A percentile compares a stretch with the other conserved stretches of the same genome.
phyloP scores from a whole-genome alignment of 2,329 filamentous ascomycete species.

The Beauveria asiatica region DNA sequence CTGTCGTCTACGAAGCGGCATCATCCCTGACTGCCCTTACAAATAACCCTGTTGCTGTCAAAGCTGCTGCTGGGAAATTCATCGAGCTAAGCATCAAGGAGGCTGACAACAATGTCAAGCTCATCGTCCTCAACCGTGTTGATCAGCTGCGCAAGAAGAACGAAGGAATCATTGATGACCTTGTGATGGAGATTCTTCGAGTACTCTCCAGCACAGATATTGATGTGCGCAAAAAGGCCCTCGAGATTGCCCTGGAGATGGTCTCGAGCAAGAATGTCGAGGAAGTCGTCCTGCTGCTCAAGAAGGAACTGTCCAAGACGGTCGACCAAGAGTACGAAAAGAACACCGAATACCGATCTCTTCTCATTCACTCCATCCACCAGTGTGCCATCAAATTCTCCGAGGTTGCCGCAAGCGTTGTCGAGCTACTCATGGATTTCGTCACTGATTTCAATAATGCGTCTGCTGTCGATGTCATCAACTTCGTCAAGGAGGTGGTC shows the following conservation, averaged over 20 bases:
- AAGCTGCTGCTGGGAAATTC: conserved; percentile 90
- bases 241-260: conserved; percentile 90
- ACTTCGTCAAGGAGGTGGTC: conserved; percentile 97
- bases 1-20: conserved; percentile 94
- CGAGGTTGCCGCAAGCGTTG: conserved; percentile 92
- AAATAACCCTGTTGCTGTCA: conserved; percentile 93
- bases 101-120: conserved; percentile 97
- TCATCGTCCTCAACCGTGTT: conserved; percentile 93
- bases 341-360: conserved; percentile 87
- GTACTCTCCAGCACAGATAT: conserved; percentile 93
- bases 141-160: conserved; percentile 81
- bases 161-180: conserved; percentile 82
- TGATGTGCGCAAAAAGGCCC: conserved; percentile 86
- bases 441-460: conserved; percentile 97
- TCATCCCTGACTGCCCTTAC: conserved; percentile 91
- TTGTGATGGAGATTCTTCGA: conserved; percentile 94
- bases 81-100: conserved; percentile 97
- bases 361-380: conserved; percentile 95
- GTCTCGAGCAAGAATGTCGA: conserved; percentile 98
- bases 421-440: conserved; percentile 97
- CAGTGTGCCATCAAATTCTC: conserved; percentile 99
- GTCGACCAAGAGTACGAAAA: conserved; percentile 99
- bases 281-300: conserved; percentile 88
- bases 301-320: conserved; percentile 96
- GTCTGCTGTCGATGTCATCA: conserved; percentile 94